Conservation (phyloP, 495 filamentous ascomycete genomes). For the Friedmanniomyces simplex region DNA sequence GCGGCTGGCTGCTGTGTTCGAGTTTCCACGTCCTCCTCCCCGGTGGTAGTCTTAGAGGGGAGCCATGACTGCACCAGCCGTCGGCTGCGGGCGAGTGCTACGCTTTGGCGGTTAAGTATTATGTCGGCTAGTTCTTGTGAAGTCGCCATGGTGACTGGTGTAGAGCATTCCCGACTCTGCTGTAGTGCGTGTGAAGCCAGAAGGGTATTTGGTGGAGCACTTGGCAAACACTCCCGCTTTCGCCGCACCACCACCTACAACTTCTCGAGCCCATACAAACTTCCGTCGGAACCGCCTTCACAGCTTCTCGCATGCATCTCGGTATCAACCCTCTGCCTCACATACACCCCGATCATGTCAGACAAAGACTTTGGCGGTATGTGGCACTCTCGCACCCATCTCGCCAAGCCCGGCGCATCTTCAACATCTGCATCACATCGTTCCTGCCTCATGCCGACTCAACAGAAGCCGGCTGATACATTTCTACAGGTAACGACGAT, state of each 20-base stretch:
- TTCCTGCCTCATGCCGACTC: neutral
- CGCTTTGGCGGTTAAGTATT: conserved; percentile 35
- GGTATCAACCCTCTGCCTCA: neutral
- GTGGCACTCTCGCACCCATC: neutral
- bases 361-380: conserved; percentile 67
- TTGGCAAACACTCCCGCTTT: neutral
- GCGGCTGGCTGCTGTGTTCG: conserved; percentile 15
- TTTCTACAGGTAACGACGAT: conserved; percentile 66
- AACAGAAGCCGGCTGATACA: neutral
- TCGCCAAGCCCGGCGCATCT: neutral
- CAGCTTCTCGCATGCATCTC: too few species aligned
- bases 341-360: conserved; percentile 49
- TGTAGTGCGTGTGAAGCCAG: neutral
- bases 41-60: conserved; percentile 24
- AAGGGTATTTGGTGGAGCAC: neutral
- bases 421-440: neutral
- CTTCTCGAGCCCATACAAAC: neutral
- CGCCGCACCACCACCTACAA: neutral
- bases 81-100: conserved; percentile 37
- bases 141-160: neutral
- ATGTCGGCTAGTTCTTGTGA: conserved; percentile 30
- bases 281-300: too few species aligned
- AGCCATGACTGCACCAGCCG: conserved; percentile 40
- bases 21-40: conserved; percentile 36
- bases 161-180: too few species aligned